Evolutionary conservation across 129 eudicot genomes (phyloP).

Genomic region (Tagetes patula): DNA sequence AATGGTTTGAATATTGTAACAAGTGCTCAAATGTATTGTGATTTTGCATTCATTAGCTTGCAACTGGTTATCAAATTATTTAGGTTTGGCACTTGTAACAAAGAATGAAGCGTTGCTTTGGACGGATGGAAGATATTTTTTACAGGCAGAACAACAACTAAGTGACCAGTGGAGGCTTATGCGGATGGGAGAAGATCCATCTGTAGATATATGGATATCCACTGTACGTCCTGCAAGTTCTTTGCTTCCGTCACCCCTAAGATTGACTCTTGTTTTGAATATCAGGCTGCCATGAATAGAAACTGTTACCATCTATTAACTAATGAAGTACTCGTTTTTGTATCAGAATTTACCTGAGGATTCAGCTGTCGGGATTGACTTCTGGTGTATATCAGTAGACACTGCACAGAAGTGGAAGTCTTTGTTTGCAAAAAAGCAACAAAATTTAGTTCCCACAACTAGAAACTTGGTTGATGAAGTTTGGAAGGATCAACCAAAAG

Average conservation of each 20-base stretch:
- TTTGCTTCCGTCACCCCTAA: background rate
- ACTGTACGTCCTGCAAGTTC: constrained; percentile 52
- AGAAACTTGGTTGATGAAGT: constrained; percentile 89
- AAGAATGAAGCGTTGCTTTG: constrained; percentile 86
- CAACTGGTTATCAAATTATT: constrained; percentile 20
- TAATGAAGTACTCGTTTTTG: constrained; percentile 25
- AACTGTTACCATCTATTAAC: constrained; percentile 15
- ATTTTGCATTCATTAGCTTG: constrained; percentile 11
- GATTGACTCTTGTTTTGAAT: background rate
- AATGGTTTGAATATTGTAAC: background rate
- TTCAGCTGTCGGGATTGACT: constrained; percentile 78
- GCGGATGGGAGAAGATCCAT: constrained; percentile 90
- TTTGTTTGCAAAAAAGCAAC: constrained; percentile 66
- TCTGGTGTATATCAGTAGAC: constrained; percentile 92
- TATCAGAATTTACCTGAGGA: constrained; percentile 70
- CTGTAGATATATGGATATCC: constrained; percentile 87
- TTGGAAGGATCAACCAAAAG: constrained; percentile 79
- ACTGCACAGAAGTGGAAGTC: constrained; percentile 87
- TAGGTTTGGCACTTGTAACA: constrained; percentile 89
- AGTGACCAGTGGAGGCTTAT: constrained; percentile 87
- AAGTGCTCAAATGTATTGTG: background rate
- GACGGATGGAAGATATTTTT: constrained; percentile 98
- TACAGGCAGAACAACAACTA: constrained; percentile 83
- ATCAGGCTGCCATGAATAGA: background rate
- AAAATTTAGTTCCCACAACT: constrained; percentile 68